A percentile compares a stretch with the other conserved stretches of the same genome.
Evolutionary conservation across 2,329 filamentous ascomycete species (phyloP).

Genomic region (Sporothrix sp.): DNA sequence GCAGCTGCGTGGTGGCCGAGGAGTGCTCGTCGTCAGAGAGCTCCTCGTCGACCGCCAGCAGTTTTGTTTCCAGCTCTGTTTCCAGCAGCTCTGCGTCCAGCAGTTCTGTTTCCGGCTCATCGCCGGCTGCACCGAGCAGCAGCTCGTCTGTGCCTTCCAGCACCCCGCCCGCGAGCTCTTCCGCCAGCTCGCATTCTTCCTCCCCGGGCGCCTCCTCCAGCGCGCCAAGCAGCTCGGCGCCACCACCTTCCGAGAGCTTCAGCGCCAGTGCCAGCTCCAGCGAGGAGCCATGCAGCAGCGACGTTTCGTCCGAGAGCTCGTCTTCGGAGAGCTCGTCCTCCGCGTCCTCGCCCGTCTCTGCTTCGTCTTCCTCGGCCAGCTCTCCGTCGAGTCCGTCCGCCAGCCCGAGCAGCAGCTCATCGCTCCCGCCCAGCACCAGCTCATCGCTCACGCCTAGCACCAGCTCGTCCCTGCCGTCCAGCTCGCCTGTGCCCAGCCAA

Average conservation of each 20-base stretch:
- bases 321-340: neutral
- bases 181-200: neutral
- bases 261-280: neutral
- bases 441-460: neutral
- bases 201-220: neutral
- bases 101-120: neutral
- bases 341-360: neutral
- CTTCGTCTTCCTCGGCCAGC: neutral
- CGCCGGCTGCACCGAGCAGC: neutral
- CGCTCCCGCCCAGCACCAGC: neutral
- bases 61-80: neutral
- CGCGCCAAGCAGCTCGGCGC: too few species aligned
- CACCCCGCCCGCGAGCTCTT: too few species aligned
- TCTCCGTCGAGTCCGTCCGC: neutral
- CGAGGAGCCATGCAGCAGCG: neutral
- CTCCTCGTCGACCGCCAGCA: neutral
- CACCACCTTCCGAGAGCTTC: too few species aligned
- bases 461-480: neutral
- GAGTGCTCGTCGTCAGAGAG: neutral
- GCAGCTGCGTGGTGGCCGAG: slow-evolving; percentile 9
- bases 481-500: too few species aligned
- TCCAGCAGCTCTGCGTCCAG: neutral
- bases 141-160: neutral
- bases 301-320: neutral
- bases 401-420: neutral